phyloP scores from a whole-genome alignment of 2,329 filamentous ascomycete species.

The Rachicladosporium sp. region DNA sequence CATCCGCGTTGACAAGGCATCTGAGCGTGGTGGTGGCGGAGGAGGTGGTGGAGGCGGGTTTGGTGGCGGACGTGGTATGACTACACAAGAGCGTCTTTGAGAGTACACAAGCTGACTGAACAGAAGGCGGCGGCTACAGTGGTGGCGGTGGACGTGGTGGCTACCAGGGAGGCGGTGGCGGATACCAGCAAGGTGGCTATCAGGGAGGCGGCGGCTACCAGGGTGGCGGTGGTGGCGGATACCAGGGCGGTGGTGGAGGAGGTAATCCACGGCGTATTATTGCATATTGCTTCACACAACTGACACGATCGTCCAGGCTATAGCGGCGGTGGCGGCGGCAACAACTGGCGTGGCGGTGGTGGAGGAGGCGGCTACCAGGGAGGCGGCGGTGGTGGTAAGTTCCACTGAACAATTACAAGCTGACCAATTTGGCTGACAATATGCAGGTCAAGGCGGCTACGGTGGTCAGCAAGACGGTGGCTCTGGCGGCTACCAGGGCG shows the following conservation, averaged over 20 bases:
- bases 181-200: too few relatives aligned
- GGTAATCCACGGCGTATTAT: too few relatives aligned
- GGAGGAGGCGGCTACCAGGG: conserved; percentile 12
- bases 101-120: too few relatives aligned
- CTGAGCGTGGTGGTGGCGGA: conserved; percentile 59
- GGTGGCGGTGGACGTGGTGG: conserved; percentile 8
- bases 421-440: too few relatives aligned
- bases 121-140: conserved; percentile 22
- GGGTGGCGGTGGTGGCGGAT: conserved; percentile 12
- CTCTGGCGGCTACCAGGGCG: conserved; percentile 16
- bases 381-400: background rate
- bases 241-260: conserved; percentile 10
- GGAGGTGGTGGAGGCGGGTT: conserved; percentile 34
- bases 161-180: too few relatives aligned
- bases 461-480: conserved; percentile 16
- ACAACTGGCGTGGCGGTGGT: conserved; percentile 2
- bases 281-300: too few relatives aligned
- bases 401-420: too few relatives aligned
- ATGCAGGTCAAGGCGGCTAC: conserved; percentile 12
- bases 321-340: too few relatives aligned
- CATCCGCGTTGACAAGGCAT: conserved; percentile 93
- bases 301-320: too few relatives aligned
- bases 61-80: conserved; percentile 25
- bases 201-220: too few relatives aligned
- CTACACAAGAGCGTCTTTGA: too few relatives aligned